Evolutionary conservation across 2,329 filamentous ascomycete species (phyloP).

Genomic region (Diaporthe sp.): DNA sequence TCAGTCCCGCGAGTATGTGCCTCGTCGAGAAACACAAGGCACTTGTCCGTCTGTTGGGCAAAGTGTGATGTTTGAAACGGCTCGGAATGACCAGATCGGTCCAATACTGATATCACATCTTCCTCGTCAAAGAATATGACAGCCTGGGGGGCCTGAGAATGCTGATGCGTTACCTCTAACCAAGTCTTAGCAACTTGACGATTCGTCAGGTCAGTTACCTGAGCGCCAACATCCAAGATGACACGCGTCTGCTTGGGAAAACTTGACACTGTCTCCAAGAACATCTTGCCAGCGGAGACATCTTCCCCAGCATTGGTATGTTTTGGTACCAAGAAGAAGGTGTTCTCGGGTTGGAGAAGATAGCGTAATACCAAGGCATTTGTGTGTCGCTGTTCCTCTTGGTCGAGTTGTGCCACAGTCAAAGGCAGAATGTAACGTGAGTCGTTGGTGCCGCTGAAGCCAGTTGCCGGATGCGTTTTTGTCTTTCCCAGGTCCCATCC

Average conservation of each 20-base stretch:
- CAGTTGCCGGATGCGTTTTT: constrained; percentile 66
- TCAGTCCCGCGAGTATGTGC: constrained; percentile 79
- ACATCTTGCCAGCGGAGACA: constrained; percentile 51
- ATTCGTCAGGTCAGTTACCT: constrained; percentile 75
- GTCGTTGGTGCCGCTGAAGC: constrained; percentile 81
- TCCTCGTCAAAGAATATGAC: constrained; percentile 70
- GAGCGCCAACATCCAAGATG: constrained; percentile 79
- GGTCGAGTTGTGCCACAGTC: constrained; percentile 67
- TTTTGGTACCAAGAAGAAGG: constrained; percentile 47
- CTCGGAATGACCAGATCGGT: constrained; percentile 60
- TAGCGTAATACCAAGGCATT: constrained; percentile 75
- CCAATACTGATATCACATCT: constrained; percentile 68
- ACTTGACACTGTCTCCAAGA: constrained; percentile 63
- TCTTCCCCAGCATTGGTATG: constrained; percentile 2
- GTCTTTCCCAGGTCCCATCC: constrained; percentile 74
- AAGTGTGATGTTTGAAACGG: constrained; percentile 71
- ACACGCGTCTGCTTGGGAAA: constrained; percentile 56
- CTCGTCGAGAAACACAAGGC: constrained; percentile 78
- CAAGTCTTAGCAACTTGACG: constrained; percentile 65
- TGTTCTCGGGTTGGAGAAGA: constrained; percentile 68
- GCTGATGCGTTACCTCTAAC: constrained; percentile 54
- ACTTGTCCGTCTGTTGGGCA: constrained; percentile 66
- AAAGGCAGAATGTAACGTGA: constrained; percentile 69
- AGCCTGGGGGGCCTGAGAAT: constrained; percentile 51
- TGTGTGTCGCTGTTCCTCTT: constrained; percentile 69